Evolutionary conservation across 1,284 basidiomycete genomes (phyloP).

Genomic region (Malassezia japonica): DNA sequence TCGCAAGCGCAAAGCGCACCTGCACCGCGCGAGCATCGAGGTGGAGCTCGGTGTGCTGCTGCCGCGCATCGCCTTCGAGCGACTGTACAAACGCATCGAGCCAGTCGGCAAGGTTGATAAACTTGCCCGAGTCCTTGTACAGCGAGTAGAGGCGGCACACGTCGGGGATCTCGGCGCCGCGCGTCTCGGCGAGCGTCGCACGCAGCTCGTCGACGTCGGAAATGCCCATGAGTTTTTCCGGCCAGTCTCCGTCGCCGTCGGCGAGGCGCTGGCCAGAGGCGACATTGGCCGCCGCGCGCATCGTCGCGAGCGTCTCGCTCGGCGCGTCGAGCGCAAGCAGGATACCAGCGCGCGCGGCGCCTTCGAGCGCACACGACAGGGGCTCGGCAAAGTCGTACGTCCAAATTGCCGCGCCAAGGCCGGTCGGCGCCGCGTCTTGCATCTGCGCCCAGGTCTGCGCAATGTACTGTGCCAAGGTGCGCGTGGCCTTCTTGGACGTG

Average conservation of each 20-base stretch:
- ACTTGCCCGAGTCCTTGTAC: constrained; percentile 35
- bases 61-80: constrained; percentile 14
- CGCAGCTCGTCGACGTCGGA: constrained; percentile 11
- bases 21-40: constrained; percentile 17
- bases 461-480: neutral
- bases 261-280: constrained; percentile 6
- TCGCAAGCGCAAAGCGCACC: constrained; percentile 32
- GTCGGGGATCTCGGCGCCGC: constrained; percentile 22
- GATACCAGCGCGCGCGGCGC: constrained; percentile 8
- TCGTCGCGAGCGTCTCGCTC: constrained; percentile 9
- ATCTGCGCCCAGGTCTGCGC: neutral
- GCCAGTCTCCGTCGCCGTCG: neutral
- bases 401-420: constrained; percentile 10
- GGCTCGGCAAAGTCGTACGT: constrained; percentile 18
- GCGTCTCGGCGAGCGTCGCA: neutral
- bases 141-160: constrained; percentile 30
- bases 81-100: constrained; percentile 35
- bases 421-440: neutral
- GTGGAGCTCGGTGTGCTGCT: constrained; percentile 5
- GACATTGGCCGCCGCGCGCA: constrained; percentile 5
- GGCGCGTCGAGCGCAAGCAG: constrained; percentile 13
- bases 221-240: neutral
- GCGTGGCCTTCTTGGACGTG: neutral
- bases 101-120: constrained; percentile 45
- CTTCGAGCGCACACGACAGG: constrained; percentile 7